phyloP scores from a whole-genome alignment of 495 filamentous ascomycete species.

The Lophiotrema nucula region DNA sequence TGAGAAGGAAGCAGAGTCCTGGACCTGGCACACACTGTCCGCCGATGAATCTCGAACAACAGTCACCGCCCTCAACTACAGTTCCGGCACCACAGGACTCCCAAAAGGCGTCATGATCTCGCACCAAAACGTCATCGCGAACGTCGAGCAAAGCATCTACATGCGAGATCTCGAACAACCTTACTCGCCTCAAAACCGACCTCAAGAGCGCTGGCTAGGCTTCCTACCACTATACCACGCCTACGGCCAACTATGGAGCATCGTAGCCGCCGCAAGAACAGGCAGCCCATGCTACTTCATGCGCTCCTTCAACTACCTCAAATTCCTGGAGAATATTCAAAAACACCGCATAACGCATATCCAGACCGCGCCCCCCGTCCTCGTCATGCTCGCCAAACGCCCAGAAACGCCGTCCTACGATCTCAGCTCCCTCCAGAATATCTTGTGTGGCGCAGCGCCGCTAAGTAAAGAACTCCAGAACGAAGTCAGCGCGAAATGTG shows the following conservation, averaged over 20 bases:
- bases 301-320: constrained; percentile 39
- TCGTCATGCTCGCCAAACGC: constrained; percentile 45
- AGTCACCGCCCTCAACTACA: constrained; percentile 50
- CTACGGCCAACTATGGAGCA: constrained; percentile 50
- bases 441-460: constrained; percentile 45
- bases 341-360: constrained; percentile 41
- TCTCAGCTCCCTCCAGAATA: constrained; percentile 39
- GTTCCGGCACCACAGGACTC: constrained; percentile 48
- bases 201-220: constrained; percentile 42
- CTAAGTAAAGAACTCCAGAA: constrained; percentile 43
- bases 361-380: constrained; percentile 43
- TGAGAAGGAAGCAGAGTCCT: constrained; percentile 45
- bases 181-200: constrained; percentile 15
- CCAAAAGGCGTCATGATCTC: constrained; percentile 46
- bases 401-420: constrained; percentile 41
- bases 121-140: constrained; percentile 45
- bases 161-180: constrained; percentile 39
- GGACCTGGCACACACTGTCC: constrained; percentile 48
- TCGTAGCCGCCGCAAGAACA: constrained; percentile 35
- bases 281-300: constrained; percentile 41
- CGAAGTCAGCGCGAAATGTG: constrained; percentile 37
- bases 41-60: constrained; percentile 39
- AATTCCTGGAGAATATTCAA: constrained; percentile 38
- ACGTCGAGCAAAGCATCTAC: constrained; percentile 42
- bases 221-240: constrained; percentile 48